Base-by-base conservation (phyloP, 139 green algal genomes). In the Chlamydomonas sphaeroides region DNA sequence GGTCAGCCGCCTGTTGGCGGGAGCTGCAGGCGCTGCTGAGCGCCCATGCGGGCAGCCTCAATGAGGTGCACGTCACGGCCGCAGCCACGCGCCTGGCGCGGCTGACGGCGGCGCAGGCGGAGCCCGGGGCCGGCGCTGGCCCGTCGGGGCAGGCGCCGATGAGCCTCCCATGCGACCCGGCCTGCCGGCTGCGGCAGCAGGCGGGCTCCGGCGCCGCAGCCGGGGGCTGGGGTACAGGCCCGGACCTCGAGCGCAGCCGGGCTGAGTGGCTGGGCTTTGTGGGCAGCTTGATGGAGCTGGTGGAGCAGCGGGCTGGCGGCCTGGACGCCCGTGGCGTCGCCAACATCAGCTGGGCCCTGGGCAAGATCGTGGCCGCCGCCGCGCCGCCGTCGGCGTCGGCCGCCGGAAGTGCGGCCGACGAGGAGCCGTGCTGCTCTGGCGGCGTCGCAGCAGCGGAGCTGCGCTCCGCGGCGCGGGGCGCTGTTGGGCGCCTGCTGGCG, bases 31-130 rank as follows among this genome's bases (percentile, higher is more conserved):
- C 3, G 48, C 7, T 76, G 49, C 14, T 74, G 65, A 5, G 10
- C 23, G 14, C 42, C 21, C 21, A 67, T 45, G 25, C 0, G 3
- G 23, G 1, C 2, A 28, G 49, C 49, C 45, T 74, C 26, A 84
- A 84, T 42, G 66, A 35, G 10, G 51, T 84, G 26, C 78, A 84
- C 65, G 65, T 77, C 23, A 84, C 78, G 18, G 78, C 78, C 0
- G 65, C 63, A 5, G 78, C 51, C 23, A 76, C 78, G 15, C 78
- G 78, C 26, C 65, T 84, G 15, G 35, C 78, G 35, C 78, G 36
- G 26, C 38, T 84, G 28, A 26, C 39, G 0, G 41, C 23, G 23
- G 25, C 38, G 5, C 23, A 36, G 38, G 1, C 23, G 41, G 8
- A 26, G 10, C 10, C 45, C 10, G 10, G 10, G 10, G 45, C 45